phyloP scores from a whole-genome alignment of 2,329 filamentous ascomycete species.

The Parastagonospora nodorum region DNA sequence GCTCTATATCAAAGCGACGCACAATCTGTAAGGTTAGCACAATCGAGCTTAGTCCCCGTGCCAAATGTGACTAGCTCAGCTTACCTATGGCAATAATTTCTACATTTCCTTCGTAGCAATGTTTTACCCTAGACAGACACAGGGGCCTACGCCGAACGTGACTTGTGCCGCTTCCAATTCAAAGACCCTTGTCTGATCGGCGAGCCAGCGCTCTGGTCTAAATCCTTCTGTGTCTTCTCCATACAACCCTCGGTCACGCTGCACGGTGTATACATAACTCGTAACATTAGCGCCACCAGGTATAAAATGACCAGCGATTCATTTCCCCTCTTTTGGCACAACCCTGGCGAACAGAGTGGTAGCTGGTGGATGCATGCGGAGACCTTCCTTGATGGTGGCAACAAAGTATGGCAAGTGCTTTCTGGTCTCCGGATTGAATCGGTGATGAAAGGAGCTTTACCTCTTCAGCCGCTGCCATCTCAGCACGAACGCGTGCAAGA shows the following conservation, averaged over 20 bases:
- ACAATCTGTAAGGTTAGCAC: conserved; percentile 23
- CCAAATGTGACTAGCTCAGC: conserved; percentile 1
- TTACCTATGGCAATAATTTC: conserved; percentile 43
- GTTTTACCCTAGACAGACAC: conserved; percentile 40
- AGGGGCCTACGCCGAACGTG: conserved; percentile 33
- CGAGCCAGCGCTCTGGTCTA: conserved; percentile 50
- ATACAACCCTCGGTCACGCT: conserved; percentile 51
- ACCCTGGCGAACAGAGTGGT: conserved; percentile 58
- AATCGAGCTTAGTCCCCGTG: background rate
- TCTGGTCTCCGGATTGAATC: conserved; percentile 36
- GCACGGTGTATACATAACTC: conserved; percentile 54
- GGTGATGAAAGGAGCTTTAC: conserved; percentile 26
- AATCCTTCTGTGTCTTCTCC: conserved; percentile 49
- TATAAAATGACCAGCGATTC: conserved; percentile 48
- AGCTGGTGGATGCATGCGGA: conserved; percentile 58
- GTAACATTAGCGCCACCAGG: conserved; percentile 54
- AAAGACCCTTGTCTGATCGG: conserved; percentile 24
- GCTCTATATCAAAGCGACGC: conserved; percentile 34
- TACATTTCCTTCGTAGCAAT: conserved; percentile 37
- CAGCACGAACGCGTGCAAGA: conserved; percentile 22
- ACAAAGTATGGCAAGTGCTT: conserved; percentile 53
- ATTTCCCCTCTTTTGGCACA: conserved; percentile 34
- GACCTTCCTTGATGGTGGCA: conserved; percentile 57
- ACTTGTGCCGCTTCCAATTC: conserved; percentile 38
- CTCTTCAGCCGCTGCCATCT: conserved; percentile 29